Evolutionary conservation across 345 rosid genomes (phyloP).

Genomic region (Aethionema arabicum): DNA sequence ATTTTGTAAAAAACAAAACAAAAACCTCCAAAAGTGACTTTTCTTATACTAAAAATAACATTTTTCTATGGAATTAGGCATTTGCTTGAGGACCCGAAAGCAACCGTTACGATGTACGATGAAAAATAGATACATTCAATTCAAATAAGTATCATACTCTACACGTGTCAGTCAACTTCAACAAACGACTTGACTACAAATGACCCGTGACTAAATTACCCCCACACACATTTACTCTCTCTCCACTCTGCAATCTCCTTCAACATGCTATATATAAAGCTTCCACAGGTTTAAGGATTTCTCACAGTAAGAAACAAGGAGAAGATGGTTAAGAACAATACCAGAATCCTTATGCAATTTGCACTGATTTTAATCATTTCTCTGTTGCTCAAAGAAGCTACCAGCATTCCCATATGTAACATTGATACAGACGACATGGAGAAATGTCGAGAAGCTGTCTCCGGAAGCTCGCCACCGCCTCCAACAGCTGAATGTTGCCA

Average conservation of each 20-base stretch:
- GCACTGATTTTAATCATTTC: conserved; percentile 24
- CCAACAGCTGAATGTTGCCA: conserved; percentile 50
- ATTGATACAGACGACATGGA: conserved; percentile 39
- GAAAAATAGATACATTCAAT: too few species aligned
- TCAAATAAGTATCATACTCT: too few species aligned
- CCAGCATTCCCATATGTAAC: conserved; percentile 36
- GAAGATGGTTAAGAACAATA: conserved; percentile 26
- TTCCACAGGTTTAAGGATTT: background rate
- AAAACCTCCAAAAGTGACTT: too few species aligned
- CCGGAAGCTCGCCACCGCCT: conserved; percentile 44
- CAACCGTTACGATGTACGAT: too few species aligned
- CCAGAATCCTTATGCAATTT: conserved; percentile 20
- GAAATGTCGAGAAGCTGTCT: conserved; percentile 50
- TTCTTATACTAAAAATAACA: too few species aligned
- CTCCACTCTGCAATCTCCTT: background rate
- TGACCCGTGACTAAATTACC: background rate
- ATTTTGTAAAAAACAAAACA: too few species aligned
- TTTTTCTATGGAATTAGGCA: too few species aligned
- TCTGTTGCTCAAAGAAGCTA: conserved; percentile 28
- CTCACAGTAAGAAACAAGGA: conserved; percentile 7
- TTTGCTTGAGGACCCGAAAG: too few species aligned
- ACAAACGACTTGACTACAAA: too few species aligned
- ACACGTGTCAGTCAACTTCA: too few species aligned
- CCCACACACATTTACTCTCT: conserved; percentile 20
- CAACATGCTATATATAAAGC: conserved; percentile 25